Evolutionary conservation across 176 grass and related monocot species (phyloP).

Genomic region (Saccharum officinarum): DNA sequence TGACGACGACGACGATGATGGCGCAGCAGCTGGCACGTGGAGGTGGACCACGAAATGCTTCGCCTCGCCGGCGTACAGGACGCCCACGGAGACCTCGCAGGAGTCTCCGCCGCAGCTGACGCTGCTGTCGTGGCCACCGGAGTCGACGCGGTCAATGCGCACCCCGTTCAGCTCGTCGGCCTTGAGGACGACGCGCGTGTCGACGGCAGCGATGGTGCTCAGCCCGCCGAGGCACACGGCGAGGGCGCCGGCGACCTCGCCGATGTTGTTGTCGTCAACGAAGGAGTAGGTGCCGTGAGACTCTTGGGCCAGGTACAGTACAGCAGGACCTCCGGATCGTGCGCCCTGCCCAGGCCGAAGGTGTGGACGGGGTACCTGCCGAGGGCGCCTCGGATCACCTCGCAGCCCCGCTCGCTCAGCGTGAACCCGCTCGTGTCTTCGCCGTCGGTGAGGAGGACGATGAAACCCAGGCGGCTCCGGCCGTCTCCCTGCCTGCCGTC

Average conservation of each 20-base stretch:
- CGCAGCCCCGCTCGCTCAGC: background rate
- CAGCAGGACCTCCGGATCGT: background rate
- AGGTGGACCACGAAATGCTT: slow-evolving; percentile 16
- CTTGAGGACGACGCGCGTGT: background rate
- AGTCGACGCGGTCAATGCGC: background rate
- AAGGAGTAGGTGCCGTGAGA: slow-evolving; percentile 21
- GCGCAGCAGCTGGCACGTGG: background rate
- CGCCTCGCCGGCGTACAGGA: background rate
- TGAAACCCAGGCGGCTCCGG: background rate
- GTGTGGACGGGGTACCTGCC: background rate
- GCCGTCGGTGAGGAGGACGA: slow-evolving; percentile 5
- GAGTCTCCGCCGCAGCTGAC: too few species aligned
- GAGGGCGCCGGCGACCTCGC: background rate
- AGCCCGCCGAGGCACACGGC: background rate
- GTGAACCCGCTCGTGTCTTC: background rate
- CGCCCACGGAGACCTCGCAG: background rate
- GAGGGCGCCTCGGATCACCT: background rate
- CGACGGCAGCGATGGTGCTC: background rate
- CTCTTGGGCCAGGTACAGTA: background rate
- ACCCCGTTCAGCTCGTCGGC: background rate
- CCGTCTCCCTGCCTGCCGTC: background rate
- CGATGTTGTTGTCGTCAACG: background rate
- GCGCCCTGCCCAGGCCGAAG: background rate
- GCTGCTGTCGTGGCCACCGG: background rate
- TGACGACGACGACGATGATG: background rate